Conservation (phyloP, 768 basidiomycete species). For the Jaapia argillacea region DNA sequence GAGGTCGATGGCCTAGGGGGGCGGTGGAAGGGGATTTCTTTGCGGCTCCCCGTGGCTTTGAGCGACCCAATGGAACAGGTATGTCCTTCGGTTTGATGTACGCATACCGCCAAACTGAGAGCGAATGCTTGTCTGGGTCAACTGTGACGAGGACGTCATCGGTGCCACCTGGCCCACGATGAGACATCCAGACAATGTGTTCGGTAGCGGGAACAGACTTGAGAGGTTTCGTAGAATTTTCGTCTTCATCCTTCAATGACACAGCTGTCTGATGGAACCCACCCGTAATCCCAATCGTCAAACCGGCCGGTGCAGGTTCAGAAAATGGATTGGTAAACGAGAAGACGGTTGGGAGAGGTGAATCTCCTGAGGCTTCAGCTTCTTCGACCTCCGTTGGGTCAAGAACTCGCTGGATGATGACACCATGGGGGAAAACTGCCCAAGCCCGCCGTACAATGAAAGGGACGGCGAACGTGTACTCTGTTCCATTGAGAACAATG, state of each 20-base stretch:
- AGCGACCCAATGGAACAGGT: slow-evolving; percentile 23
- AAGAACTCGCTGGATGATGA: slow-evolving; percentile 68
- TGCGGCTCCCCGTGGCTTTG: too few relatives aligned
- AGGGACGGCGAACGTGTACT: slow-evolving; percentile 72
- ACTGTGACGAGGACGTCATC: slow-evolving; percentile 50
- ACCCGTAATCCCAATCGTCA: slow-evolving; percentile 51
- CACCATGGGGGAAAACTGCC: slow-evolving; percentile 70
- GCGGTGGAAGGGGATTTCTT: too few relatives aligned
- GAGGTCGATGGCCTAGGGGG: too few relatives aligned
- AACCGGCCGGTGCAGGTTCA: slow-evolving; percentile 62
- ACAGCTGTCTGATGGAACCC: slow-evolving; percentile 21
- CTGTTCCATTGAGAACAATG: slow-evolving; percentile 57
- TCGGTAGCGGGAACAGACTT: slow-evolving; percentile 53
- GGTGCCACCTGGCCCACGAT: slow-evolving; percentile 27
- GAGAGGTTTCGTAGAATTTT: slow-evolving; percentile 37
- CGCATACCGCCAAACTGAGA: slow-evolving; percentile 68
- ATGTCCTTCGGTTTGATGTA: slow-evolving; percentile 52
- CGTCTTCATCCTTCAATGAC: slow-evolving; percentile 43
- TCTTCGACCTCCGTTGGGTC: slow-evolving; percentile 61
- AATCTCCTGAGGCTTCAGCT: slow-evolving; percentile 53
- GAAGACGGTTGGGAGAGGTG: slow-evolving; percentile 71
- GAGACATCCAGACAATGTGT: slow-evolving; percentile 52
- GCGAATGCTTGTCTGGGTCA: slow-evolving; percentile 36
- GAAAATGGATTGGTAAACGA: slow-evolving; percentile 68
- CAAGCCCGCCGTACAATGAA: slow-evolving; percentile 74